Evolutionary conservation across 768 basidiomycete species (phyloP).

Genomic region (Phallus indusiatus): DNA sequence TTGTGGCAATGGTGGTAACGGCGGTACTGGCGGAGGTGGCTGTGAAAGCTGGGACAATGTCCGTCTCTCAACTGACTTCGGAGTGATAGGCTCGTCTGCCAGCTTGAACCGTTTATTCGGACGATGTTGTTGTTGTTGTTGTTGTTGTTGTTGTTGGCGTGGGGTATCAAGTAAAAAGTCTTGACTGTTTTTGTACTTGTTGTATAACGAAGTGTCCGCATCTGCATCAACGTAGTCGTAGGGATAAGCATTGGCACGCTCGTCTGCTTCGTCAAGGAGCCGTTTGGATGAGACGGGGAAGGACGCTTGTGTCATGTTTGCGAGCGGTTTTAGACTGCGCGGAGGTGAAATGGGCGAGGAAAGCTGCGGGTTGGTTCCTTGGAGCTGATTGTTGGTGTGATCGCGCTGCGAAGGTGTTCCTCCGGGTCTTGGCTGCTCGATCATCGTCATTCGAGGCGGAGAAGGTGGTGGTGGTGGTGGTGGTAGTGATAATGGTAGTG

Average conservation of each 20-base stretch:
- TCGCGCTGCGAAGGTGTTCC: background rate
- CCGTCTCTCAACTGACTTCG: background rate
- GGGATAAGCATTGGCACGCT: background rate
- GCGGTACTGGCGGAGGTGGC: background rate
- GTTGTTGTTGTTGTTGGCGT: too few relatives aligned
- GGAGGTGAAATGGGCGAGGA: slow-evolving; percentile 8
- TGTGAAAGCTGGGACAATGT: background rate
- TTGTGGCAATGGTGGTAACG: too few relatives aligned
- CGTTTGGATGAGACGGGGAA: background rate
- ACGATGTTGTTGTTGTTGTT: too few relatives aligned
- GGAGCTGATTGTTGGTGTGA: background rate
- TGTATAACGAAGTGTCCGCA: background rate
- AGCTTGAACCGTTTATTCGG: background rate
- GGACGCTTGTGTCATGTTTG: background rate
- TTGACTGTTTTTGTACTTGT: too few relatives aligned
- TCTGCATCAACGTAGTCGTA: too few relatives aligned
- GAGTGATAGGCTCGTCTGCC: slow-evolving; percentile 4
- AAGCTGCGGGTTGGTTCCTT: background rate
- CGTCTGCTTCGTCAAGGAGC: background rate
- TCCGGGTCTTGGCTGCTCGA: background rate
- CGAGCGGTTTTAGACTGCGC: background rate
- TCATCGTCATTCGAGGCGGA: background rate
- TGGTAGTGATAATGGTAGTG: too few relatives aligned
- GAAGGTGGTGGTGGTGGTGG: background rate
- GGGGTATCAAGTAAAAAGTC: background rate